These are phyloP conservation scores for Aspergillus ostianus DNA, from an alignment of 495 filamentous ascomycete species.

Conservation along the genomic window DNA sequence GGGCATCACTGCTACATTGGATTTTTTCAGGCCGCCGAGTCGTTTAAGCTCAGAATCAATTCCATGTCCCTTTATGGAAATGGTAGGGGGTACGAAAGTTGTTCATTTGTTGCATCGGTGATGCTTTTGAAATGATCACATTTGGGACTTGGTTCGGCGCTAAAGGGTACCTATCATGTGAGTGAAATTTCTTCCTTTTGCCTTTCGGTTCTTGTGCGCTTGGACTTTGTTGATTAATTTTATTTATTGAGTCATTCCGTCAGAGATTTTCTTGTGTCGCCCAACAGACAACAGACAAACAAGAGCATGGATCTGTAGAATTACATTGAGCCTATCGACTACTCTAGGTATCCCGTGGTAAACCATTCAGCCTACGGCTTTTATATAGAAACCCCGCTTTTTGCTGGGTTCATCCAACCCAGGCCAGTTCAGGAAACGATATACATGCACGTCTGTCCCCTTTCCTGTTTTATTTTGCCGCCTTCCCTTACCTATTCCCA, in stretches of 20 bases:
- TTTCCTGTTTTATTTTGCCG: not conserved
- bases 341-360: not conserved
- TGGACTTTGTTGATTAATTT: no score
- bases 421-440: not conserved
- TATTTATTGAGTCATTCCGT: not conserved
- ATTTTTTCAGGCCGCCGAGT: not conserved
- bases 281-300: not conserved
- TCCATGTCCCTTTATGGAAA: not conserved
- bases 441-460: not conserved
- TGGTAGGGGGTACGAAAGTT: not conserved
- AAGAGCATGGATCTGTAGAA: not conserved
- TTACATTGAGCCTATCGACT: not conserved
- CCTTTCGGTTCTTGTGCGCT: slow-evolving; percentile 2
- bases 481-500: not conserved
- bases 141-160: not conserved
- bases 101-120: not conserved
- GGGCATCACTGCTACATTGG: not conserved
- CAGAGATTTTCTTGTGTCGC: not conserved
- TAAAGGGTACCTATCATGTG: not conserved
- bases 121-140: not conserved
- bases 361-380: not conserved
- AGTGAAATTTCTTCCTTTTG: slow-evolving; percentile 3
- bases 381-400: not conserved
- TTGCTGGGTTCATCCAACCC: no score
- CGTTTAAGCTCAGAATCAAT: not conserved